These are phyloP conservation scores for Torulaspora maleeae DNA, from an alignment of 805 yeast genomes.

Conservation along the genomic window DNA sequence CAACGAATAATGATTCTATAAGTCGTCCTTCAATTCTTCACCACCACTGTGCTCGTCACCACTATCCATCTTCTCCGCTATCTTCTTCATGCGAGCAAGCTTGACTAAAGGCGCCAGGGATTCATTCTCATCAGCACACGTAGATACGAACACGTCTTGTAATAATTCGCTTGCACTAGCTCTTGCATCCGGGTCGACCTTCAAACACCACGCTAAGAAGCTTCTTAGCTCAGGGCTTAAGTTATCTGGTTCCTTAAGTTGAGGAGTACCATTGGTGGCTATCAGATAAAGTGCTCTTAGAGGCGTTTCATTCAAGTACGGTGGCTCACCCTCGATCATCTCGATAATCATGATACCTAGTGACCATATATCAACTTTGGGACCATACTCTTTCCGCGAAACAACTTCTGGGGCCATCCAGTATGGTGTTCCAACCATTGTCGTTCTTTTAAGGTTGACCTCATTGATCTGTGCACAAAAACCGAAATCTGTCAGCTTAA, in stretches of 20 bases:
- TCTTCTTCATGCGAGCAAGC: constrained; percentile 64
- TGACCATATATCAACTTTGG: constrained; percentile 97
- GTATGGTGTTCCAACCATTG: constrained; percentile 99
- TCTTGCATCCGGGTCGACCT: constrained; percentile 77
- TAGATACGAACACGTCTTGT: constrained; percentile 55
- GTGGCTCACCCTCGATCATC: constrained; percentile 99
- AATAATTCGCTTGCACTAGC: constrained; percentile 73
- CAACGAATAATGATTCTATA: not conserved
- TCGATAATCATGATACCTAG: constrained; percentile 97
- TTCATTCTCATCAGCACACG: constrained; percentile 52
- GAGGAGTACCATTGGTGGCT: constrained; percentile 96
- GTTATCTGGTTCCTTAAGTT: constrained; percentile 80
- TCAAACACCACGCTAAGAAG: constrained; percentile 73
- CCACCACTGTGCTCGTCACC: constrained; percentile 25
- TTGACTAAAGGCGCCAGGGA: constrained; percentile 70
- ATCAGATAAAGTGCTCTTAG: constrained; percentile 87
- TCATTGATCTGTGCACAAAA: constrained; percentile 93
- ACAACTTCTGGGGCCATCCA: constrained; percentile 99
- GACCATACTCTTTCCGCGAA: constrained; percentile 89
- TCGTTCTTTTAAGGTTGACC: constrained; percentile 79
- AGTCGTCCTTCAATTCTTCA: constrained; percentile 5
- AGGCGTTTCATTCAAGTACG: constrained; percentile 94
- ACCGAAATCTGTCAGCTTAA: constrained; percentile 92
- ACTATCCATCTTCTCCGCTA: constrained; percentile 37
- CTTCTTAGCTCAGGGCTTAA: constrained; percentile 59